Evolutionary conservation across 2,329 filamentous ascomycete species (phyloP), one percentile per base, ranked within the genome.

Genomic region (Colletotrichum sp.): DNA sequence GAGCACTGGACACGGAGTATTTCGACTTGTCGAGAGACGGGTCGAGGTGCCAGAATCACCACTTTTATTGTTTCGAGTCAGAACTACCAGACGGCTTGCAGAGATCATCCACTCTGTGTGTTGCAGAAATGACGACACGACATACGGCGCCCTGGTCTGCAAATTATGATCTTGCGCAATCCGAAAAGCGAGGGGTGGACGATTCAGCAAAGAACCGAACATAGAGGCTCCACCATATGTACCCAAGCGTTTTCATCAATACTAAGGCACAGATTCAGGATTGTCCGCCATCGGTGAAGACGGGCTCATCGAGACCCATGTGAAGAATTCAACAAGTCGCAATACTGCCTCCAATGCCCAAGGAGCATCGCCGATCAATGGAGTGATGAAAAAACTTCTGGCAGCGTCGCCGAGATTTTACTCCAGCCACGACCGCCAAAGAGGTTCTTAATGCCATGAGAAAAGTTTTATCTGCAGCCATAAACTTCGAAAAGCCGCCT

Each of bases 171-270:
- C 28, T 57, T 12, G 34, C 30, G 28, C 59, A 59, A 24, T 30
- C 36, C 68, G 18, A 66, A 72, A 48, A 65, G 68, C 60, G 34
- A 61, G 10, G 57, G 30, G 68, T 26, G 28, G 60, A 30, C 68
- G 18, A 36, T 39, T 34, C 30, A 16, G 60, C 55, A 52, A 64
- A 66, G 16, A 34, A 43, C 59, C 59, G 59, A 36, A 68, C n/a
- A 66, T 66, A 72, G 34, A 67, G 28, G 60, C 24, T 70, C 60
- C 48, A 68, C 52, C 68, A 74, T 18, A 65, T 74, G 68, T 74
- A 72, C 72, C 61, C 61, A 26, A 72, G 71, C 71, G 67, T 64
- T 74, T 74, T 72, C 52, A 72, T 61, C 68, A 74, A 59, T 66
- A 60, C 43, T 52, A 34, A 72, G 71, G 72, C 68, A 74, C 60